Evolutionary conservation across 495 filamentous ascomycete genomes (phyloP).

Genomic region (Aspergillus coremiiformis): DNA sequence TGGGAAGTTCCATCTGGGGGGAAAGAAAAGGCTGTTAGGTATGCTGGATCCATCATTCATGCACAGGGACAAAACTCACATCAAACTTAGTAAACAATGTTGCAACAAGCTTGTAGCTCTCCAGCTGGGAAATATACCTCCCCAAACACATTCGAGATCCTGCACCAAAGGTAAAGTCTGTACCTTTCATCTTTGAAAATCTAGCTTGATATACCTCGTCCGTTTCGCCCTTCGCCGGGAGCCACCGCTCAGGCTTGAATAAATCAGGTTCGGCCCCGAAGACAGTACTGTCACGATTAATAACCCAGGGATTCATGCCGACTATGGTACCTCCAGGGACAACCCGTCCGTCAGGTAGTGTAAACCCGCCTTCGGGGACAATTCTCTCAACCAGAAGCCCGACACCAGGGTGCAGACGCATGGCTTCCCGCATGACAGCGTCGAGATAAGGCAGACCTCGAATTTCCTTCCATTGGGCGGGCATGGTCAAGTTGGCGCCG

Average conservation of each 20-base stretch:
- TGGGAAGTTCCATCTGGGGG: background rate
- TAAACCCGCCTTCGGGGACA: constrained; percentile 26
- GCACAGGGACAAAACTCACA: constrained; percentile 23
- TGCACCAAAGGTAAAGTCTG: constrained; percentile 52
- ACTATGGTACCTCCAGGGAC: constrained; percentile 58
- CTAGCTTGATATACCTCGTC: background rate
- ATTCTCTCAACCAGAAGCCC: constrained; percentile 48
- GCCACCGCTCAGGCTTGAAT: constrained; percentile 56
- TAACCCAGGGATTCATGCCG: constrained; percentile 44
- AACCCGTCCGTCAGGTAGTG: constrained; percentile 39
- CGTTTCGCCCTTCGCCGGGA: constrained; percentile 31
- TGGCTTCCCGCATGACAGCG: constrained; percentile 59
- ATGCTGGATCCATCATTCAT: no score
- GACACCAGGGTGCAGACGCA: constrained; percentile 57
- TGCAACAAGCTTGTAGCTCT: constrained; percentile 75
- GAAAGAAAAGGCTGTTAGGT: background rate
- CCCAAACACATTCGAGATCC: constrained; percentile 63
- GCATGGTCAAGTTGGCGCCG: constrained; percentile 2
- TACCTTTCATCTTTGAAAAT: background rate
- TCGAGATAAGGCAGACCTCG: constrained; percentile 55
- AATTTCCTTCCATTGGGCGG: constrained; percentile 25
- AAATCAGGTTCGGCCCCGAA: constrained; percentile 52
- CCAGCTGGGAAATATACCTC: constrained; percentile 64
- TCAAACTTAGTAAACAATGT: constrained; percentile 64
- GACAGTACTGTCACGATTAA: constrained; percentile 49